Percentiles rank a stretch among this genome's conserved stretches.
Evolutionary conservation across 306 rosid genomes (phyloP).

Genomic region (Alnus rubra): DNA sequence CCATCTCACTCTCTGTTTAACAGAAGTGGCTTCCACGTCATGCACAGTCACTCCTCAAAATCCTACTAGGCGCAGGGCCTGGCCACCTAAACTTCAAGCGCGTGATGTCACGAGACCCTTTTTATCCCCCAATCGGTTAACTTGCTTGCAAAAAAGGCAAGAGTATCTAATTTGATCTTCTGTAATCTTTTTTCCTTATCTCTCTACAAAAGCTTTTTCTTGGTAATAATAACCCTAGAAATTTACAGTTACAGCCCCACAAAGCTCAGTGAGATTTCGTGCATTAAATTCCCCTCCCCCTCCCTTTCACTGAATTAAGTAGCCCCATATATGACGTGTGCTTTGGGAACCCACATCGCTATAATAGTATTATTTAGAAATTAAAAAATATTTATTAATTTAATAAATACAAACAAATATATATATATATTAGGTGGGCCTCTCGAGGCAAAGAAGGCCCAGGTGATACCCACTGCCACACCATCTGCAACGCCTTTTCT

Average conservation of each 20-base stretch:
- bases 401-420: background rate
- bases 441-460: slow-evolving; percentile 42
- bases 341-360: slow-evolving; percentile 62
- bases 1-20: background rate
- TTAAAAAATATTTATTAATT: slow-evolving; percentile 1
- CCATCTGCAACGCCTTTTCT: slow-evolving; percentile 11
- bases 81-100: background rate
- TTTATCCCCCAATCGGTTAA: slow-evolving; percentile 1
- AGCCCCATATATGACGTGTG: slow-evolving; percentile 68
- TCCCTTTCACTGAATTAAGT: slow-evolving; percentile 40
- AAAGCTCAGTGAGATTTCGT: slow-evolving; percentile 39
- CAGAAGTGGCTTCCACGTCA: slow-evolving; percentile 40
- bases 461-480: slow-evolving; percentile 49
- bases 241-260: slow-evolving; percentile 23
- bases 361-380: slow-evolving; percentile 8
- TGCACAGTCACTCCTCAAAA: slow-evolving; percentile 24
- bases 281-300: slow-evolving; percentile 53
- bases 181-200: slow-evolving; percentile 20
- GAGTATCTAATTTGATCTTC: slow-evolving; percentile 30
- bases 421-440: slow-evolving; percentile 33
- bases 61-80: background rate
- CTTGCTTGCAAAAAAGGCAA: slow-evolving; percentile 22
- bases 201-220: background rate
- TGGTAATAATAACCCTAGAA: slow-evolving; percentile 6
- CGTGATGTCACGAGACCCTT: slow-evolving; percentile 23